phyloP scores from a whole-genome alignment of 805 yeast genomes.

The Nakazawaea wickerhamii region DNA sequence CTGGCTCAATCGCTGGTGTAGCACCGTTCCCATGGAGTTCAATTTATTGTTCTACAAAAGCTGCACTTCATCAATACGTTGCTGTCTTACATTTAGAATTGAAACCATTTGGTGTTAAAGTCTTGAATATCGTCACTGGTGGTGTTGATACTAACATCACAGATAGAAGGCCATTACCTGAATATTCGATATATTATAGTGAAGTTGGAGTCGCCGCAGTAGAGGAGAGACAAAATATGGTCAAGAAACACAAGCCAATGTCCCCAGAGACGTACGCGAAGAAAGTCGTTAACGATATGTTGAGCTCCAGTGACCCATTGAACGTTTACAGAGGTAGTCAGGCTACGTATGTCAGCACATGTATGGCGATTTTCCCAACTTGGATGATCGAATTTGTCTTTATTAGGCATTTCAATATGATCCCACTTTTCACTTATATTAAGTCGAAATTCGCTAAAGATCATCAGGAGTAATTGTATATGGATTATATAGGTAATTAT shows the following conservation, averaged over 20 bases:
- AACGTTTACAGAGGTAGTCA: constrained; percentile 55
- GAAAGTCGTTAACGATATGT: constrained; percentile 47
- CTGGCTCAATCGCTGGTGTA: constrained; percentile 67
- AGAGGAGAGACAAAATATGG: constrained; percentile 50
- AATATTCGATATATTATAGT: constrained; percentile 44
- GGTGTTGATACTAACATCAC: constrained; percentile 70
- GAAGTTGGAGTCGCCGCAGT: constrained; percentile 48
- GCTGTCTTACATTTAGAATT: constrained; percentile 58
- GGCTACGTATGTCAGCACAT: constrained; percentile 14
- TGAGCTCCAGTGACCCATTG: constrained; percentile 32
- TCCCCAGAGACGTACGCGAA: constrained; percentile 51
- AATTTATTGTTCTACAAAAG: constrained; percentile 62
- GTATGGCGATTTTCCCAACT: constrained; percentile 24
- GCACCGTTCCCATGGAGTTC: constrained; percentile 68
- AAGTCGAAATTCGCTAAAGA: constrained; percentile 14
- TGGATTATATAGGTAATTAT: too few relatives aligned
- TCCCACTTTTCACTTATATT: constrained; percentile 27
- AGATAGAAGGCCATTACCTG: constrained; percentile 56
- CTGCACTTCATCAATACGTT: constrained; percentile 73
- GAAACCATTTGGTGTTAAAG: constrained; percentile 67
- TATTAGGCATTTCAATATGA: constrained; percentile 29
- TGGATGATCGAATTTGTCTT: constrained; percentile 22
- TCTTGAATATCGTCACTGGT: constrained; percentile 67
- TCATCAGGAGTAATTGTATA: not conserved
- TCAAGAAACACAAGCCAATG: constrained; percentile 55